These are phyloP conservation scores for Aurifilum marmelostoma DNA, from an alignment of 2,329 filamentous ascomycete species.

Conservation along the genomic window DNA sequence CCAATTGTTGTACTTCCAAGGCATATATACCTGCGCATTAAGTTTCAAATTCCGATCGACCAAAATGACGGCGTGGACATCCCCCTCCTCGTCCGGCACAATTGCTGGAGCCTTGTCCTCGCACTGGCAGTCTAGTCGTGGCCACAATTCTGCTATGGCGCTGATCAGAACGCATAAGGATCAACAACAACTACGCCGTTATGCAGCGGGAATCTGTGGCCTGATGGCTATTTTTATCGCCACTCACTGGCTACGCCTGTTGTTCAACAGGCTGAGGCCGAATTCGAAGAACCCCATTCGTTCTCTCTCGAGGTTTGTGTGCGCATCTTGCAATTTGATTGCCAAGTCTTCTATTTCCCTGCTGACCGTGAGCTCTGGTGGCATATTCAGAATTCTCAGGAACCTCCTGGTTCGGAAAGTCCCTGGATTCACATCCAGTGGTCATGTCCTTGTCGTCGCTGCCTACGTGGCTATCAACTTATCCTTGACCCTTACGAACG, in stretches of 20 bases:
- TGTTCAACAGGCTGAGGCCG: conserved; percentile 18
- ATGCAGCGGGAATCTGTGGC: conserved; percentile 26
- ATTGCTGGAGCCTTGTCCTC: neutral
- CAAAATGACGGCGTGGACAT: neutral
- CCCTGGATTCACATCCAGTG: conserved; percentile 39
- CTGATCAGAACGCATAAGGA: conserved; percentile 14
- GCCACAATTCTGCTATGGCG: neutral
- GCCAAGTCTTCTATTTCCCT: too few relatives aligned
- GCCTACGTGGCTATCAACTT: conserved; percentile 39
- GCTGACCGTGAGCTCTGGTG: neutral
- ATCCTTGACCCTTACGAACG: conserved; percentile 37
- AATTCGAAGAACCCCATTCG: conserved; percentile 13
- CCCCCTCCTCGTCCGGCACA: neutral
- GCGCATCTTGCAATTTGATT: neutral
- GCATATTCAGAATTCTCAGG: conserved; percentile 32
- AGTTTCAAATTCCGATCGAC: neutral
- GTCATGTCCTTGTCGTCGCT: conserved; percentile 38
- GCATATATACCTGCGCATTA: neutral
- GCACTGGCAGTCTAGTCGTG: neutral
- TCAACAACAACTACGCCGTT: conserved; percentile 25
- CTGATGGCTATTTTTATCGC: conserved; percentile 23
- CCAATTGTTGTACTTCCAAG: neutral
- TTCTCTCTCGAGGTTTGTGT: conserved; percentile 16
- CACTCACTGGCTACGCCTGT: conserved; percentile 22
- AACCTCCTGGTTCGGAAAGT: conserved; percentile 38